These are phyloP conservation scores for Mycosphaerella arachidis DNA, from an alignment of 2,329 filamentous ascomycete species.

Conservation along the genomic window DNA sequence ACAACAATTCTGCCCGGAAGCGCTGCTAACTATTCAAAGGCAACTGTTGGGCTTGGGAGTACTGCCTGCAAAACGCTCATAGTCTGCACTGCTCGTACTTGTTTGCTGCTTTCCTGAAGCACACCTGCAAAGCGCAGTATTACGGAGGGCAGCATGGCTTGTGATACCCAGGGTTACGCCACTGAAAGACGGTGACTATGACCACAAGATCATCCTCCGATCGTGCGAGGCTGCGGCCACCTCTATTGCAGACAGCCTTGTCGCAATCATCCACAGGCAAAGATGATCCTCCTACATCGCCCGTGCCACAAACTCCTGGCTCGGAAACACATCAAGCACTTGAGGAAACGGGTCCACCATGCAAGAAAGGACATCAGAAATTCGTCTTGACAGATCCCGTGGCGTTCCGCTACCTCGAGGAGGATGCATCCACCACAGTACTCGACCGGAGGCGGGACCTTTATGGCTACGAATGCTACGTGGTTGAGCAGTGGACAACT, in stretches of 20 bases:
- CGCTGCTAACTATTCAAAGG: too few relatives aligned
- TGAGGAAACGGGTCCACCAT: conserved; percentile 1
- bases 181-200: conserved; percentile 2
- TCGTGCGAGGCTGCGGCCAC: conserved; percentile 6
- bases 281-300: conserved; percentile 10
- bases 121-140: neutral
- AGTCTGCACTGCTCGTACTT: too few relatives aligned
- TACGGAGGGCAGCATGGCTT: neutral
- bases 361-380: conserved; percentile 45
- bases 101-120: neutral
- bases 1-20: too few relatives aligned
- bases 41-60: too few relatives aligned
- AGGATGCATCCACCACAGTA: conserved; percentile 71
- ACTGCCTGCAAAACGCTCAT: too few relatives aligned
- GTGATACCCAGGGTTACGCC: neutral
- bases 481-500: conserved; percentile 97
- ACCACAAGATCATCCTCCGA: conserved; percentile 10
- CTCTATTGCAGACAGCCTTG: conserved; percentile 11
- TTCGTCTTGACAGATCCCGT: conserved; percentile 64
- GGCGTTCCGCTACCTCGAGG: conserved; percentile 73
- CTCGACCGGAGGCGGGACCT: conserved; percentile 67
- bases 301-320: conserved; percentile 10
- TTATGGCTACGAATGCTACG: conserved; percentile 82
- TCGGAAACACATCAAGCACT: conserved; percentile 1
- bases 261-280: neutral